Evolutionary conservation across 2,329 filamentous ascomycete species (phyloP), one percentile per base, ranked within the genome.

Genomic region (Epichloe gansuensis): DNA sequence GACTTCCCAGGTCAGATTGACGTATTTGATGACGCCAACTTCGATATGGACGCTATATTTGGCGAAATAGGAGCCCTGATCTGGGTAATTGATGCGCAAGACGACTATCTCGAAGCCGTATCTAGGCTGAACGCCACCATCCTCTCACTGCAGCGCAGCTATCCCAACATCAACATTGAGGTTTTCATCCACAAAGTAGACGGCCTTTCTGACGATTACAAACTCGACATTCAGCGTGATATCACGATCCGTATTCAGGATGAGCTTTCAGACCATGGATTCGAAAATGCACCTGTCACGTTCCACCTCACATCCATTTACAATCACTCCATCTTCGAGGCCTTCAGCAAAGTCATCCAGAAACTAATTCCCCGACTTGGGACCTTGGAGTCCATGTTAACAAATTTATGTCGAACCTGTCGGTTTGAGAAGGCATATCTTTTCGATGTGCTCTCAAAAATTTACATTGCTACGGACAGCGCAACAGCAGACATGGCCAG

Each of bases 131-230:
- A 95, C 68, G 76, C 82, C 51, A 95, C 90, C 7, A 95, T 97
- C 56, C 75, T 96, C 53, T 87, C 89, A 58, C 80, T 98, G 2
- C 88, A 95, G 64, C 82, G 89, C 58, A 82, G 81, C 55, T 96
- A 95, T 64, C 90, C 91, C 2, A 85, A 88, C 64, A 93, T 97
- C 70, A 95, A 96, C 68, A 87, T 98, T 58, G 91, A 97, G 66
- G 91, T 98, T 49, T 97, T 98, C 68, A 95, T 98, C 61, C 93
- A 98, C 77, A 98, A 98, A 68, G 91, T 96, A 36, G 93, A 98
- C 65, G 91, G 90, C n/a, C 76, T 98, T 15, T 93, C 88, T 31
- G 93, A 97, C 59, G 93, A 98, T 68, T 97, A 93, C 74, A 90
- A 93, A 64, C 82, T 90, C 53, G 93, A 98, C 62, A 95, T 94